Evolutionary conservation across 306 rosid genomes (phyloP), one percentile per base, ranked within the genome.

Genomic region (Mucuna pruriens): DNA sequence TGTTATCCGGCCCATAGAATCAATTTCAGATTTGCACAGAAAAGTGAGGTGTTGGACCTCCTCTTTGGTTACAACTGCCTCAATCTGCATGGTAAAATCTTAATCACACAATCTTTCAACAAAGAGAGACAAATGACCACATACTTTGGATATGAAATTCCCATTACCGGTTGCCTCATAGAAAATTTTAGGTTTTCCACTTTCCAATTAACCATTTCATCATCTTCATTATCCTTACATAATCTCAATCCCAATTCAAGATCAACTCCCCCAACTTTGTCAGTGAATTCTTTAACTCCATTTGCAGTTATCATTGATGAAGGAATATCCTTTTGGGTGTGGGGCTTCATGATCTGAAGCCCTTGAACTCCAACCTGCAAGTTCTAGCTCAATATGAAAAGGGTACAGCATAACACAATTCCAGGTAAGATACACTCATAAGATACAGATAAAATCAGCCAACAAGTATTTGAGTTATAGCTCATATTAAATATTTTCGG

Each of bases 21-120:
- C 98, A 73, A 93, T 90, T 89, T 95, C 99, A 6, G 99, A 93
- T 87, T 93, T 91, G 89, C 94, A 93, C 36, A 95, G 81, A 64
- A 84, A 81, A 73, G 91, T 84, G 52, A 95, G 93, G 83, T 93
- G 84, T 79, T 93, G 97, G 81, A 89, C 75, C 88, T 95, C 98
- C 52, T 93, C 95, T 90, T 90, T 95, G 58, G 96, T 90, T 66
- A 91, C 93, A 51, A 89, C 72, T 7, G 86, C 94, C 89, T 91
- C 99, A 75, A 90, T 89, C 99, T 95, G 86, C 73, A 71, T 10
- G 34, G 82, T 15, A 67, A 83, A 80, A 65, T 63, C 51, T 45
- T 73, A 39, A 71, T 85, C 49, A 86, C 13, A 83, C 38, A 45
- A 76, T 13, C 82, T 38, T 72, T 45, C 57, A 8, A 46, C 64